phyloP scores from a whole-genome alignment of 108 stramenopile species.

The Nitzschia sp. region DNA sequence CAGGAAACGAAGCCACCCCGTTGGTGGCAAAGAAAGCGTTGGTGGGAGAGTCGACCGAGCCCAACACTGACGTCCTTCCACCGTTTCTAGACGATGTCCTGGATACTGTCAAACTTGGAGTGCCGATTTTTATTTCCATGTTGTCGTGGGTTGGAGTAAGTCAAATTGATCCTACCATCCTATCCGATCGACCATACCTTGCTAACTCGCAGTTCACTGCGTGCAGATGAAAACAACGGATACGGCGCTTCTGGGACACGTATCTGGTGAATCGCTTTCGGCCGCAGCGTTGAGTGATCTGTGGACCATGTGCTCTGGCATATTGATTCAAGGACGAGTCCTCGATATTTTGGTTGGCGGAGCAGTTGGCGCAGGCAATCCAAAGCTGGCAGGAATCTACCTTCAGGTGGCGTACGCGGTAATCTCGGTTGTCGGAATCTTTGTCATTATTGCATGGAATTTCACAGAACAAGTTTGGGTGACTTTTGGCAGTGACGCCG shows the following conservation, averaged over 20 bases:
- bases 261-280: constrained; percentile 26
- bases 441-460: constrained; percentile 57
- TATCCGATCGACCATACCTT: too few species aligned
- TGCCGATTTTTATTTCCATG: constrained; percentile 61
- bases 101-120: constrained; percentile 50
- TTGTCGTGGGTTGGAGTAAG: constrained; percentile 60
- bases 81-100: constrained; percentile 8
- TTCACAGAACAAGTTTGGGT: constrained; percentile 58
- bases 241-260: constrained; percentile 67
- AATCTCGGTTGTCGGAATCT: constrained; percentile 40
- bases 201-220: too few species aligned
- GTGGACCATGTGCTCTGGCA: constrained; percentile 59
- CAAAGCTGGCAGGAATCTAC: constrained; percentile 52
- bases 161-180: not conserved
- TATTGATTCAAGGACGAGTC: constrained; percentile 44
- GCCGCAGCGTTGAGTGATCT: constrained; percentile 70
- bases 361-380: constrained; percentile 48
- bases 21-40: not conserved
- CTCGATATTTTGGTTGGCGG: constrained; percentile 35
- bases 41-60: not conserved
- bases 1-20: not conserved
- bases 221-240: constrained; percentile 82
- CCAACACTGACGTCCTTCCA: not conserved
- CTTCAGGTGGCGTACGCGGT: constrained; percentile 57
- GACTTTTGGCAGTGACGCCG: constrained; percentile 40